phyloP scores from a whole-genome alignment of 108 stramenopile genomes.

The Nitzschia sp. region DNA sequence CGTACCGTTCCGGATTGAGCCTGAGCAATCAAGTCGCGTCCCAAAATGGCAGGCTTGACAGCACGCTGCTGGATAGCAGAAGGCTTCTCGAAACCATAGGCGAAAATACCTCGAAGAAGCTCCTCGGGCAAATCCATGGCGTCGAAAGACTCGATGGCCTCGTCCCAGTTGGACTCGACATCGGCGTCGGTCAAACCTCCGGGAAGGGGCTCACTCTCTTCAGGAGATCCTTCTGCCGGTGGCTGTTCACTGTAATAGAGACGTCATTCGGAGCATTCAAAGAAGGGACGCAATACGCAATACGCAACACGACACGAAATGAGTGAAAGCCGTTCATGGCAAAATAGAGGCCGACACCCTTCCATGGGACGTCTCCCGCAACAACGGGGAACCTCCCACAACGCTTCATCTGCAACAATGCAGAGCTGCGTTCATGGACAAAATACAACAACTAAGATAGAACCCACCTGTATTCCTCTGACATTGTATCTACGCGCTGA shows the following conservation, averaged over 20 bases:
- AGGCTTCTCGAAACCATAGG: conserved; percentile 99
- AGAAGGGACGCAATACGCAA: no score
- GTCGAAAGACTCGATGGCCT: conserved; percentile 94
- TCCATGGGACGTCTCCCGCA: no score
- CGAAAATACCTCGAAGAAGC: conserved; percentile 97
- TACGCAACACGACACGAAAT: no score
- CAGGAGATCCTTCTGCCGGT: conserved; percentile 17
- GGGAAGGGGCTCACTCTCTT: conserved; percentile 18
- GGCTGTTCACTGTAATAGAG: conserved; percentile 34
- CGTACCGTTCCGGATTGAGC: conserved; percentile 98
- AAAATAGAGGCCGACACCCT: no score
- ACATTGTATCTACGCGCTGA: conserved; percentile 9
- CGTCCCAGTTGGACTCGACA: conserved; percentile 91
- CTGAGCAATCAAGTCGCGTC: conserved; percentile 98
- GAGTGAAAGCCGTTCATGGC: no score
- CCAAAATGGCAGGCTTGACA: conserved; percentile 95
- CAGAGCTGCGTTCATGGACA: no score
- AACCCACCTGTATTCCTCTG: conserved; percentile 35
- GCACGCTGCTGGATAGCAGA: conserved; percentile 99
- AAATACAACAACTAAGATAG: no score
- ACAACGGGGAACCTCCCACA: no score
- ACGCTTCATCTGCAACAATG: no score
- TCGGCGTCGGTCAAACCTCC: conserved; percentile 87
- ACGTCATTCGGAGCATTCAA: no score
- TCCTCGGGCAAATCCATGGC: conserved; percentile 96